Evolutionary conservation across 768 basidiomycete species (phyloP).

Genomic region (Mrakia gelida): DNA sequence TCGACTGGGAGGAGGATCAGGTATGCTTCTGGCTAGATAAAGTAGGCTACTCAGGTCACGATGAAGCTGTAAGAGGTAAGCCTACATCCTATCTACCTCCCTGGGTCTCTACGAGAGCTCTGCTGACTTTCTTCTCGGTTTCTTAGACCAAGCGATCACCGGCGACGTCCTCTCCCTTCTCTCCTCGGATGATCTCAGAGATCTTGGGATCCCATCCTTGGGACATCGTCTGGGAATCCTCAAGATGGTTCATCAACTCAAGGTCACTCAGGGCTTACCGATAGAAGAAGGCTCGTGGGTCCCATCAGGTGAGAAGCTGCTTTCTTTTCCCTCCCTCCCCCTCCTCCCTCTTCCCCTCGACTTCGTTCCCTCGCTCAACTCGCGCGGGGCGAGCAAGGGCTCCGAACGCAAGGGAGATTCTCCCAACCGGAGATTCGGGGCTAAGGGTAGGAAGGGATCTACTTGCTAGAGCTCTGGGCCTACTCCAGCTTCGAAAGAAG

Average conservation of each 20-base stretch:
- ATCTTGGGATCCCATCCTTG: conserved; percentile 79
- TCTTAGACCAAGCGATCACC: conserved; percentile 78
- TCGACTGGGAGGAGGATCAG: conserved; percentile 30
- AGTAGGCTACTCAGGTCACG: conserved; percentile 12
- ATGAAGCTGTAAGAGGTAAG: conserved; percentile 14
- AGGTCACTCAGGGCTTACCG: conserved; percentile 74
- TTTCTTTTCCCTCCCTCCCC: too few species aligned
- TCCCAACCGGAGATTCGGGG: too few species aligned
- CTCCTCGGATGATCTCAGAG: conserved; percentile 76
- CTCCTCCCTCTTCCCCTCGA: conserved; percentile 26
- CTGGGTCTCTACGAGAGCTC: neutral
- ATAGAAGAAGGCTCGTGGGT: conserved; percentile 80
- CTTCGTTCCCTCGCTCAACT: conserved; percentile 1
- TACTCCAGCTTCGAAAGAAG: neutral
- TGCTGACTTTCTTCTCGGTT: neutral
- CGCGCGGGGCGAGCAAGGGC: neutral
- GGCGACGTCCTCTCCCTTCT: conserved; percentile 83
- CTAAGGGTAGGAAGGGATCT: too few species aligned
- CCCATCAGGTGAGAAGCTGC: conserved; percentile 66
- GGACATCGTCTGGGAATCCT: conserved; percentile 89
- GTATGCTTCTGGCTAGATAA: conserved; percentile 22
- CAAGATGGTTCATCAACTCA: conserved; percentile 84
- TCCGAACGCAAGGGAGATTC: too few species aligned
- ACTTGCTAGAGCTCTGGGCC: too few species aligned
- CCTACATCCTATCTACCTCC: neutral